These are phyloP conservation scores for Cucumis hystrix DNA, from an alignment of 306 rosid genomes.

Conservation along the genomic window DNA sequence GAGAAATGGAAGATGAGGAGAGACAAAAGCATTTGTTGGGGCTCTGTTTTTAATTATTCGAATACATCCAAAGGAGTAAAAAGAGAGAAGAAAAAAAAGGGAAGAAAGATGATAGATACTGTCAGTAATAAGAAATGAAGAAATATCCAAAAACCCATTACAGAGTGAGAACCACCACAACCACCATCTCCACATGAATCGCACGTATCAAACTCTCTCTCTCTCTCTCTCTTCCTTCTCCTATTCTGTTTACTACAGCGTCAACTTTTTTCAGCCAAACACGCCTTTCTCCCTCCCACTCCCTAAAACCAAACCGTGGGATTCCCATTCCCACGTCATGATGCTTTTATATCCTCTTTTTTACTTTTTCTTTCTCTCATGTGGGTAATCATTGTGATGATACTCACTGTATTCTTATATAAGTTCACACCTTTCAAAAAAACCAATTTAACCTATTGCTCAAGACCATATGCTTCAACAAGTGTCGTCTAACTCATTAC, in stretches of 20 bases:
- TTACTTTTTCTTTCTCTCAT: too few species aligned
- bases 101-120: not conserved
- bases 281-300: too few species aligned
- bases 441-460: too few species aligned
- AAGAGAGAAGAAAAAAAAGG: not conserved
- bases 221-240: not conserved
- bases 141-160: not conserved
- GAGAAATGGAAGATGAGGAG: not conserved
- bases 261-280: not conserved
- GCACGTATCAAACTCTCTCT: not conserved
- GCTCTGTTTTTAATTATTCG: not conserved
- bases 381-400: too few species aligned
- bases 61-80: not conserved
- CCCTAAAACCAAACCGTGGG: too few species aligned
- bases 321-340: too few species aligned
- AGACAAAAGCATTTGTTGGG: not conserved
- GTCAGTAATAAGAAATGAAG: not conserved
- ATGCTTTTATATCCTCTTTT: too few species aligned
- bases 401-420: too few species aligned
- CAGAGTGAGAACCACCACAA: not conserved
- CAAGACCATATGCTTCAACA: too few species aligned
- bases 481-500: too few species aligned
- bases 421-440: too few species aligned
- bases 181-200: not conserved
- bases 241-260: not conserved